A percentile compares a stretch with the other conserved stretches of the same genome.
Conservation (phyloP, 108 stramenopile genomes). For the Mayamaea pseudoterrestris region DNA sequence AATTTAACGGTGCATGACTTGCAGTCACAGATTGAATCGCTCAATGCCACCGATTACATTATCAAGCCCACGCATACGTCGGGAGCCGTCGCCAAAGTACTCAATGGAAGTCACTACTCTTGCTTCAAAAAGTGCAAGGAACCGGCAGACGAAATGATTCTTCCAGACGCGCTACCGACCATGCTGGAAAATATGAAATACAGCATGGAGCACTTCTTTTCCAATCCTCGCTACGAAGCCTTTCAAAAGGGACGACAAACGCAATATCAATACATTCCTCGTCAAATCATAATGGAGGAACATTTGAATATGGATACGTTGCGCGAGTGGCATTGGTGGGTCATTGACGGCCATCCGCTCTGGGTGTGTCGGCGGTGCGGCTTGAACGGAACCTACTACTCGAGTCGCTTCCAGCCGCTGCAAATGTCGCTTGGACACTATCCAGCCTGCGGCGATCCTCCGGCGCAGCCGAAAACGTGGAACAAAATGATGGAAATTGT, state of each 20-base stretch:
- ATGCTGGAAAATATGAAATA: not conserved
- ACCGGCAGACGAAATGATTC: not conserved
- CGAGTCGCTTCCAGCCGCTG: constrained; percentile 1
- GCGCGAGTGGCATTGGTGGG: constrained; percentile 7
- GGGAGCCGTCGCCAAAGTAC: not conserved
- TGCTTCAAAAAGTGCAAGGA: constrained; percentile 7
- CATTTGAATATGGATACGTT: constrained; percentile 1
- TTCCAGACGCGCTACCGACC: not conserved
- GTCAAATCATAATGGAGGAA: constrained; percentile 2
- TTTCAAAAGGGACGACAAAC: constrained; percentile 2
- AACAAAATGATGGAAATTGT: constrained; percentile 1
- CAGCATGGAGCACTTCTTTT: not conserved
- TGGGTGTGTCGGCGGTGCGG: constrained; percentile 5
- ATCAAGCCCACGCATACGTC: constrained; percentile 5
- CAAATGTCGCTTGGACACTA: not conserved
- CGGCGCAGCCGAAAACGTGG: constrained; percentile 7
- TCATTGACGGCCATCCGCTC: constrained; percentile 1
- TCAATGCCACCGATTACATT: no score
- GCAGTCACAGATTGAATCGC: no score
- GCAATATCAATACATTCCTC: constrained; percentile 4
- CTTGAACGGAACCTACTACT: constrained; percentile 2
- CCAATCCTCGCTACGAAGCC: no score
- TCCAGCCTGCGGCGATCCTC: no score
- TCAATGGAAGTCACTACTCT: constrained; percentile 2
- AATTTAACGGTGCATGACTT: no score